Percentiles rank a stretch among this genome's conserved stretches.
Conservation (phyloP, 2,329 filamentous ascomycete genomes). For the Dothideomycetes sp. region DNA sequence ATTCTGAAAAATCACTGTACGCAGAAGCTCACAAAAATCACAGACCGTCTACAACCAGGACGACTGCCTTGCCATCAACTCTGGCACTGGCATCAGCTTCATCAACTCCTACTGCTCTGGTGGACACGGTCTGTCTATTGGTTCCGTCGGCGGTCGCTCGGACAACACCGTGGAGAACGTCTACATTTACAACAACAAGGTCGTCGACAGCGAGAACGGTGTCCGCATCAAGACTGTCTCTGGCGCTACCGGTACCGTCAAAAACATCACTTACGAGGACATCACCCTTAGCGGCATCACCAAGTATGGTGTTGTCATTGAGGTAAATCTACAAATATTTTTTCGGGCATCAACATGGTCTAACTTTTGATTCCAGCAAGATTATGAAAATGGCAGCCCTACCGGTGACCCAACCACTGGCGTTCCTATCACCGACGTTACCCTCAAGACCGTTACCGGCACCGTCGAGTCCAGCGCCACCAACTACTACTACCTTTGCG, state of each 20-base stretch:
- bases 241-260: constrained; percentile 39
- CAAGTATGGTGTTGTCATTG: constrained; percentile 45
- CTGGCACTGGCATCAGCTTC: constrained; percentile 31
- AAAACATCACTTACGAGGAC: constrained; percentile 40
- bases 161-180: constrained; percentile 42
- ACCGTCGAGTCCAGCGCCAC: constrained; percentile 26
- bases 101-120: constrained; percentile 34
- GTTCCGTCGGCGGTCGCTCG: constrained; percentile 40
- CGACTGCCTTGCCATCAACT: constrained; percentile 20
- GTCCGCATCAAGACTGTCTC: constrained; percentile 45
- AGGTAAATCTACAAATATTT: too few species aligned
- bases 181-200: constrained; percentile 33
- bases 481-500: constrained; percentile 44
- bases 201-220: constrained; percentile 36
- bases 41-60: constrained; percentile 20
- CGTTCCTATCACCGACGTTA: constrained; percentile 42
- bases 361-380: too few species aligned
- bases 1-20: too few species aligned
- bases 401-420: constrained; percentile 34
- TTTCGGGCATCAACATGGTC: too few species aligned
- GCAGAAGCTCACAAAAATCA: too few species aligned
- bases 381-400: constrained; percentile 41
- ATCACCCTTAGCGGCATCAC: constrained; percentile 41
- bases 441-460: constrained; percentile 33
- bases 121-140: constrained; percentile 44